Evolutionary conservation across 768 basidiomycete genomes (phyloP), one percentile per base, ranked within the genome.

Genomic region (Royoungia palumana): DNA sequence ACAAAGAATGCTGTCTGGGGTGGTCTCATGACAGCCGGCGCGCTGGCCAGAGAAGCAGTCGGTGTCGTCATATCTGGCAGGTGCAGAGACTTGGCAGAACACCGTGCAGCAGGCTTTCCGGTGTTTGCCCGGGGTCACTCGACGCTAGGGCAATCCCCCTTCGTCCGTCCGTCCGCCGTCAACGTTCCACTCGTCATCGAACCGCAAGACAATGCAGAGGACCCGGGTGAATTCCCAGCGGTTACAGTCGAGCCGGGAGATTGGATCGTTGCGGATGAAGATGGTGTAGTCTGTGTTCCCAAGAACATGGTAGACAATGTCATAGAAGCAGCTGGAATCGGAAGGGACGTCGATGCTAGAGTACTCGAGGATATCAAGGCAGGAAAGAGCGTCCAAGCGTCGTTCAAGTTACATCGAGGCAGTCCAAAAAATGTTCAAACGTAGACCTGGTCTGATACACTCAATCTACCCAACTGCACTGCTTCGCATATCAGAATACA

Each of bases 1-100:
- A 71, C 75, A 22, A 86, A 85, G 67, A 87, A 83, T 57, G 90
- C 91, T 5, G 88, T 92, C 6, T 95, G 93, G 93, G 92, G 93
- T 20, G 92, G 93, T 17, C 80, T 91, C 41, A 91, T 93, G 91
- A 83, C 89, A 11, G 87, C 89, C 0, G 89, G 89, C 19, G 92
- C 92, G 1, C 79, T 82, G 60, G 78, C 80, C 12, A 81, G 84
- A 47, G 78, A 78, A 17, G 83, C 82, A 12, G 71, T 72, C 20
- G 93, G 89, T 11, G 89, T 87, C 39, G 73, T 95, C 35, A 85
- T 95, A 50, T 88, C 85, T 37, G 90, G 90, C 10, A 80, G 90
- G 14, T 90, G 87, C 69, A 79, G 94, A 59, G 94, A 97, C 68
- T 64, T 93, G 12, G 74, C 76, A 6, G 94, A 95, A 67, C 88